Conservation (phyloP, 805 yeast genomes). For the Starmerella bombi region DNA sequence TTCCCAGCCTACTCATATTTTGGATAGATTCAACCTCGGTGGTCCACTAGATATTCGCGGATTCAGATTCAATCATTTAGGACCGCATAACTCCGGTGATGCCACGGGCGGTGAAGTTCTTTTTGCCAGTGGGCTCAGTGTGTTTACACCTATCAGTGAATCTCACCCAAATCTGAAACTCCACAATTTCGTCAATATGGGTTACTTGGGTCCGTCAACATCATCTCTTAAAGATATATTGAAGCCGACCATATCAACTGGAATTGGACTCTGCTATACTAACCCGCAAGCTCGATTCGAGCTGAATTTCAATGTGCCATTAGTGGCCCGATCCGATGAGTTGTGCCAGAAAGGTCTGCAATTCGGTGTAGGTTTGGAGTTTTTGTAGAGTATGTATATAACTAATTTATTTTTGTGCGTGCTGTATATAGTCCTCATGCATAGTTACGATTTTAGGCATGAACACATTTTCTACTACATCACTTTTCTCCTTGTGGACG, state of each 20-base stretch:
- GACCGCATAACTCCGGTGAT: slow-evolving; percentile 43
- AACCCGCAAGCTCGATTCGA: slow-evolving; percentile 59
- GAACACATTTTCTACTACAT: slow-evolving; percentile 66
- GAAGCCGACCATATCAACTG: slow-evolving; percentile 40
- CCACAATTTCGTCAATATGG: slow-evolving; percentile 55
- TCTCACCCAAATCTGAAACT: slow-evolving; percentile 42
- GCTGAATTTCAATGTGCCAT: slow-evolving; percentile 49
- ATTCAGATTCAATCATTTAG: slow-evolving; percentile 52
- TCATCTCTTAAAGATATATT: slow-evolving; percentile 21
- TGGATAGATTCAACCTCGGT: slow-evolving; percentile 75
- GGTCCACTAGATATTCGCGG: slow-evolving; percentile 66
- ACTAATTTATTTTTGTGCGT: neutral
- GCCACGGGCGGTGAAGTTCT: slow-evolving; percentile 57
- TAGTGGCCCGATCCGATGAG: slow-evolving; percentile 40
- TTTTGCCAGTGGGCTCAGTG: slow-evolving; percentile 42
- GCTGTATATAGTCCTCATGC: slow-evolving; percentile 50
- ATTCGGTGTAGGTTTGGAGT: slow-evolving; percentile 50
- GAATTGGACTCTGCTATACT: slow-evolving; percentile 46
- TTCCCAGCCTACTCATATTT: slow-evolving; percentile 35
- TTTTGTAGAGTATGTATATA: slow-evolving; percentile 30
- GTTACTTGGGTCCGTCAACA: slow-evolving; percentile 34
- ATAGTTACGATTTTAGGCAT: slow-evolving; percentile 59
- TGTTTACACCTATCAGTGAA: slow-evolving; percentile 50
- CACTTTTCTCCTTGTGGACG: slow-evolving; percentile 34
- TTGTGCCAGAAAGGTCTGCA: slow-evolving; percentile 50